These are phyloP conservation scores for Albophoma yamanashiensis DNA, from an alignment of 2,329 filamentous ascomycete genomes.

Conservation along the genomic window DNA sequence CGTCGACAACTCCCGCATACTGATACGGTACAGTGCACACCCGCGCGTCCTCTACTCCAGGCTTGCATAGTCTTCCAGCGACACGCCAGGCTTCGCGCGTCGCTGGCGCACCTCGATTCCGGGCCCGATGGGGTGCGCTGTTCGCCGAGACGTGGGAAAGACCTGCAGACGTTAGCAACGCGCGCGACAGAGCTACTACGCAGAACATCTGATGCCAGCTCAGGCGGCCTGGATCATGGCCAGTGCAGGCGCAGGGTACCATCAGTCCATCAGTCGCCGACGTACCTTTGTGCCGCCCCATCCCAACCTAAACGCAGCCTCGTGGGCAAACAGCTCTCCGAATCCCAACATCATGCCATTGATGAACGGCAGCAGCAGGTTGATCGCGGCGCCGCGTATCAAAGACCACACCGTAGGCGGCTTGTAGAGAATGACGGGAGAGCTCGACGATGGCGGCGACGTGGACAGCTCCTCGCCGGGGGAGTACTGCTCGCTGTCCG, in stretches of 20 bases:
- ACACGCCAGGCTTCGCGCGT: slow-evolving; percentile 43
- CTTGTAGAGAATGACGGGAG: slow-evolving; percentile 73
- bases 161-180: slow-evolving; percentile 27
- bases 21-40: not conserved
- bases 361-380: slow-evolving; percentile 87
- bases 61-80: slow-evolving; percentile 55
- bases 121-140: slow-evolving; percentile 59
- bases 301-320: slow-evolving; percentile 83
- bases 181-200: slow-evolving; percentile 1
- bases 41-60: slow-evolving; percentile 40
- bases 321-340: slow-evolving; percentile 92
- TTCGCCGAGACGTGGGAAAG: slow-evolving; percentile 49
- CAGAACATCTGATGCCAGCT: not conserved
- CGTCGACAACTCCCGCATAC: not conserved
- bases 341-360: slow-evolving; percentile 98
- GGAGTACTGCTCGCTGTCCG: slow-evolving; percentile 77
- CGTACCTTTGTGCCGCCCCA: slow-evolving; percentile 90
- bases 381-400: slow-evolving; percentile 83
- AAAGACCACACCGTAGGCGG: slow-evolving; percentile 82
- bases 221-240: not conserved
- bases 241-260: not conserved
- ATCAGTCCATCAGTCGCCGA: not conserved
- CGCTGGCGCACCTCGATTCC: slow-evolving; percentile 72
- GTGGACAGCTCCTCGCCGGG: slow-evolving; percentile 50
- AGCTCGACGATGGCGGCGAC: slow-evolving; percentile 51